Evolutionary conservation across 257 asterid species (phyloP), one percentile per base, ranked within the genome.

Genomic region (Nicotiana benthamiana): DNA sequence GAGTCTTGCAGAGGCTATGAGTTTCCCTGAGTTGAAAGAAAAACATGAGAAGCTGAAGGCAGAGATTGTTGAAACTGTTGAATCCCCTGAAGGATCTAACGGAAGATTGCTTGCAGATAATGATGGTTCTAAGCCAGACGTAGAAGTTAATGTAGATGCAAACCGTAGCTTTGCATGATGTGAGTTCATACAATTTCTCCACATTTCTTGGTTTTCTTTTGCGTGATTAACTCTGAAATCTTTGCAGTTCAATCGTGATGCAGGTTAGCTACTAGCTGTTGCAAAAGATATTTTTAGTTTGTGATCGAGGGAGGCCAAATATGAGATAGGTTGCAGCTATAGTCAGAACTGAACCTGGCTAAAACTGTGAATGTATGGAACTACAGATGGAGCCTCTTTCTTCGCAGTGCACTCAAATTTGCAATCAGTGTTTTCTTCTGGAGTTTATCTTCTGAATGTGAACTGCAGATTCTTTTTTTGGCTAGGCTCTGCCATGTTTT

Each of bases 21-120:
- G 85, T 81, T 74, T 66, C 60, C 86, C 90, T 0, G 93, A 86
- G 79, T 84, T 92, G 75, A 89, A 87, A 84, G 90, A 91, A 60
- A 89, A 85, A 85, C 90, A 90, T 4, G 93, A 92, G 87, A 87
- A 75, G 82, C 82, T 92, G 84, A 85, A 79, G 54, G 82, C 87
- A 18, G 93, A 90, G 83, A 67, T 90, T 52, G 79, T 82, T 36
- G 94, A 89, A 80, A 82, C 83, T 43, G 9, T 83, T 18, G 75
- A 81, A 75, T 82, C 91, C 61, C 83, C 89, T 54, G 86, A 83
- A 77, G 91, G 90, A 72, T 84, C 91, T 26, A 82, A 86, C 72
- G 97, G 90, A 82, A 90, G 90, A 77, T 66, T 87, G 80, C 40
- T 24, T 6, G 65, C 36, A 17, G 85, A 77, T 56, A 84, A 80